Percentiles rank a stretch among this genome's conserved stretches.
These are phyloP conservation scores for Rhodotorula sp. DNA, from an alignment of 1,284 basidiomycete species.

Conservation along the genomic window DNA sequence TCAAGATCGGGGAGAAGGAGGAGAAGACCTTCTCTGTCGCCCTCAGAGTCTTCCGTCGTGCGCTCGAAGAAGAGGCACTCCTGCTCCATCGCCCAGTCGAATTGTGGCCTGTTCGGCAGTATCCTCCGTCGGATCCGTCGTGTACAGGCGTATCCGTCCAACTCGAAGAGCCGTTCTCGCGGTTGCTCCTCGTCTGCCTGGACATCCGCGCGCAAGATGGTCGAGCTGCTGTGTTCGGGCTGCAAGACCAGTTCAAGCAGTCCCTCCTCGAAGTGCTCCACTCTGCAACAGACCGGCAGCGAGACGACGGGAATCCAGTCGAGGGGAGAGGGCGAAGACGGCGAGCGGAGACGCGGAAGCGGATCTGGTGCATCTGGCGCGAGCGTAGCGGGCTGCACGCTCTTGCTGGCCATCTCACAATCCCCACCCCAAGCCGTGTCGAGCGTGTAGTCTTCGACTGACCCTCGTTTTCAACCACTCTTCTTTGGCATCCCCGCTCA, in stretches of 20 bases:
- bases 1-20: constrained; percentile 59
- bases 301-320: constrained; percentile 10
- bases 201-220: constrained; percentile 72
- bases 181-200: constrained; percentile 52
- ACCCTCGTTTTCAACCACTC: background rate
- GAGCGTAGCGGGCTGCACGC: background rate
- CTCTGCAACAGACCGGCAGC: background rate
- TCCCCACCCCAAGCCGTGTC: background rate
- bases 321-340: background rate
- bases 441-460: background rate
- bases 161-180: background rate
- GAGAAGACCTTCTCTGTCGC: constrained; percentile 52
- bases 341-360: constrained; percentile 1
- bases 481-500: no score
- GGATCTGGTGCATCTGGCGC: constrained; percentile 1
- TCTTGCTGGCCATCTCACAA: background rate
- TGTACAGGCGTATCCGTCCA: constrained; percentile 49
- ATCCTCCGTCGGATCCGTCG: constrained; percentile 62
- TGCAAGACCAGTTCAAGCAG: constrained; percentile 58
- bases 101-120: constrained; percentile 66
- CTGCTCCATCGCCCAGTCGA: constrained; percentile 68
- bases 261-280: constrained; percentile 9
- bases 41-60: constrained; percentile 25
- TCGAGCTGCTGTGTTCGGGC: constrained; percentile 77
- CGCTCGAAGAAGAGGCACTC: constrained; percentile 63